Evolutionary conservation across 73 alveolate genomes (phyloP).

Genomic region (Symbiodinium natans): DNA sequence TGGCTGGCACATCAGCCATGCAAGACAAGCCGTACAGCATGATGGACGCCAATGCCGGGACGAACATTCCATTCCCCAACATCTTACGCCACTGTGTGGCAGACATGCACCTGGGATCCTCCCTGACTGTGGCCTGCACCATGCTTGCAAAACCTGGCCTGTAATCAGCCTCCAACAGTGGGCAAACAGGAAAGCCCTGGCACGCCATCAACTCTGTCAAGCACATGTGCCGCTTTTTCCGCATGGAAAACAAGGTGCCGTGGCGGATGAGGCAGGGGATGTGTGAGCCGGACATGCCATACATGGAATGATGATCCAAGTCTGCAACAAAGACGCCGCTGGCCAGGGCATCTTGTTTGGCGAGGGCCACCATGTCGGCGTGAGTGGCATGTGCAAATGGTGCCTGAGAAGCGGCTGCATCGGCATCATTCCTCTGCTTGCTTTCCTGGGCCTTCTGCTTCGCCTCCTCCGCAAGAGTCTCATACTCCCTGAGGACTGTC

Average conservation of each 20-base stretch:
- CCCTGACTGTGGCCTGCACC: too few species aligned
- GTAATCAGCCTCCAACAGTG: neutral
- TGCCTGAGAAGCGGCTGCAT: too few species aligned
- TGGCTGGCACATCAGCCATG: too few species aligned
- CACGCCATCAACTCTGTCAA: neutral
- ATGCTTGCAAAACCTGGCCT: neutral
- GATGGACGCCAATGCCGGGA: neutral
- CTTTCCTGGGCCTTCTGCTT: too few species aligned
- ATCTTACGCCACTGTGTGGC: neutral
- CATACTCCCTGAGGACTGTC: too few species aligned
- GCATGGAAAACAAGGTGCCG: neutral
- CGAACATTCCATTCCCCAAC: conserved; percentile 18
- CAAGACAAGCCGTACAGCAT: neutral
- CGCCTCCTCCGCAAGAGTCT: too few species aligned
- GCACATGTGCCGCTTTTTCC: neutral
- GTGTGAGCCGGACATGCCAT: neutral
- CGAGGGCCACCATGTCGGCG: too few species aligned
- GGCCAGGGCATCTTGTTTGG: too few species aligned
- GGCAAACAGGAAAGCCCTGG: conserved; percentile 14
- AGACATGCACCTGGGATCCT: neutral
- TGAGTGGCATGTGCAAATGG: too few species aligned
- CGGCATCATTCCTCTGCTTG: too few species aligned
- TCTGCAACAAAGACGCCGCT: neutral
- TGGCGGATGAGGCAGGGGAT: neutral
- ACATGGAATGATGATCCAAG: neutral